Percentiles rank a stretch among this genome's conserved stretches.
Conservation (phyloP, 1,139 yeast species). For the Hanseniaspora gamundiae region DNA sequence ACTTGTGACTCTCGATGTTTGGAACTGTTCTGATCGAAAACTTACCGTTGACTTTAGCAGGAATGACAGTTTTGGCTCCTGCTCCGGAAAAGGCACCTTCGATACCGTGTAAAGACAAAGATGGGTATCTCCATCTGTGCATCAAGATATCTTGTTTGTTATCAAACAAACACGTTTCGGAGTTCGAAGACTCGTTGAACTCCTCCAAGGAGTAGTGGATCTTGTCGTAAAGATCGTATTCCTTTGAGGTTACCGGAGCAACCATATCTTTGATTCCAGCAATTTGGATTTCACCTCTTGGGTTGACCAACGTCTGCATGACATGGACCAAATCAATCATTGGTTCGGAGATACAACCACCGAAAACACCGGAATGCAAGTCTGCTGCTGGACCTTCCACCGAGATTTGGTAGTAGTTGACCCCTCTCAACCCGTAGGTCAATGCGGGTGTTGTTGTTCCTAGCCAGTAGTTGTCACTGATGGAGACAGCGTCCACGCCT, state of each 20-base stretch:
- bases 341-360: constrained; percentile 96
- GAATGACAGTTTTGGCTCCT: constrained; percentile 97
- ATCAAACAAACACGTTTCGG: constrained; percentile 66
- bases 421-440: constrained; percentile 96
- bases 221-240: constrained; percentile 64
- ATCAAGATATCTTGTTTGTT: constrained; percentile 75
- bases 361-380: constrained; percentile 93
- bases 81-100: constrained; percentile 94
- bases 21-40: constrained; percentile 97
- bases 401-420: constrained; percentile 76
- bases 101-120: constrained; percentile 88
- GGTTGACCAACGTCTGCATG: constrained; percentile 63
- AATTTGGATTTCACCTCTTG: constrained; percentile 68
- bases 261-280: constrained; percentile 91
- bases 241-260: constrained; percentile 79
- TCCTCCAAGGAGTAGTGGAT: constrained; percentile 81
- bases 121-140: constrained; percentile 98
- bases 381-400: constrained; percentile 93
- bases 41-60: constrained; percentile 87
- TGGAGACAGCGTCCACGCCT: constrained; percentile 87
- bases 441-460: constrained; percentile 94
- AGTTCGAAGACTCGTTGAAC: constrained; percentile 79
- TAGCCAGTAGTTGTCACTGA: constrained; percentile 95
- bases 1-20: constrained; percentile 66
- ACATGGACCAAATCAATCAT: constrained; percentile 83